Base-by-base conservation (phyloP, 139 green algal genomes). In the Volvox reticuliferus region DNA sequence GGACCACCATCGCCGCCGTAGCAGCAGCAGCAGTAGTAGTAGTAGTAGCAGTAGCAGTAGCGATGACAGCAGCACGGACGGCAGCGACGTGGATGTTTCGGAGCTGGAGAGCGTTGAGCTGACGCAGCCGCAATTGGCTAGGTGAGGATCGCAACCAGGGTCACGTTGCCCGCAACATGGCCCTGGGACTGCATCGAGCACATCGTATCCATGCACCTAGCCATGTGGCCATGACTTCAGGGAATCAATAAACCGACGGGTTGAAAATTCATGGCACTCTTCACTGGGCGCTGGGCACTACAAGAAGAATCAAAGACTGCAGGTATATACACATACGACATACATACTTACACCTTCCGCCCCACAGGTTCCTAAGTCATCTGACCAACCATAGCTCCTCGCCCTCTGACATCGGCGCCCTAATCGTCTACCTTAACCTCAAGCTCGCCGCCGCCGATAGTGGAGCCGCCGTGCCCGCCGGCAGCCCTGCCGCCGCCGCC, bases 351-450 rank as follows among this genome's bases (percentile, higher is more conserved):
- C 77, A 55, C 17, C 71, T 22, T 35, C 81, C 5, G 36, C 18
- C 33, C 13, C 28, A 5, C 73, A 90, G 86, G 86, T 90, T 82
- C 86, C 13, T 85, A 16, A 85, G 55, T 30, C 86, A 90, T 61
- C 73, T 90, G 55, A 63, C 55, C 55, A 21, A n/a, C 35, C 73
- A 84, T 30, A 35, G 19, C 26, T 75, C 55, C 21, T 20, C 50
- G 12, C 86, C 86, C 32, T 78, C 79, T 1, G 86, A 90, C 86
- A 0, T 90, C n/a, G 86, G 86, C 55, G 86, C 86, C 9, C 18
- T 84, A 9, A 18, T 90, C 17, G 86, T 90, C 44, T 90, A 84
- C 55, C 73, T 90, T 14, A 76, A 67, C 86, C 33, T 37, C 65
- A 89, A 89, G 69, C 69, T 89, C 2, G 69, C 85, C 3, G 69